A percentile compares a stretch with the other conserved stretches of the same genome.
phyloP scores from a whole-genome alignment of 75 land plant genomes.

The Selaginella moellendorffii region DNA sequence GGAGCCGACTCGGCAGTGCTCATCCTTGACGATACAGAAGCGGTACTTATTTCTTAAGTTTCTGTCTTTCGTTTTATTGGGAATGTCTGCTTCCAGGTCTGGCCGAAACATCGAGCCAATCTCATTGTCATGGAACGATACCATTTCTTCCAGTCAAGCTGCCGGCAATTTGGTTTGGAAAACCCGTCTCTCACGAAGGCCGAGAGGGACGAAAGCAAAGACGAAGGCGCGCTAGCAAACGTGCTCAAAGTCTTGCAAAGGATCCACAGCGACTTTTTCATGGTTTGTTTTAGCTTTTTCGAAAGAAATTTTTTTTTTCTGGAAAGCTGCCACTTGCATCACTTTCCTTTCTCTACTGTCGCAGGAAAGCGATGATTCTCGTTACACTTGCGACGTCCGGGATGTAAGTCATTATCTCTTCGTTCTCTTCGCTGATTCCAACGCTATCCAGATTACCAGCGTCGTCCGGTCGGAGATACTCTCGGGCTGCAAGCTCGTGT shows the following conservation, averaged over 20 bases:
- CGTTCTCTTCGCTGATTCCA: too few species aligned
- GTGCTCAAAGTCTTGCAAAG: not conserved
- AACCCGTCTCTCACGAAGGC: not conserved
- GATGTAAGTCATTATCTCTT: not conserved
- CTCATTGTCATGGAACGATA: conserved; percentile 6
- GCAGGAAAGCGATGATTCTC: not conserved
- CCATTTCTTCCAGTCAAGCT: conserved; percentile 4
- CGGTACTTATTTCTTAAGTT: not conserved
- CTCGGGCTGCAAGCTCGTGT: not conserved
- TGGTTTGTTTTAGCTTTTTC: not conserved
- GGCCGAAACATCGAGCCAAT: not conserved
- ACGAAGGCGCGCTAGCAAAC: not conserved
- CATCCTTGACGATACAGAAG: conserved; percentile 3
- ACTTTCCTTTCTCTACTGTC: not conserved
- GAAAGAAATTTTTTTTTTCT: too few species aligned
- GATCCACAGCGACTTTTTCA: conserved; percentile 54
- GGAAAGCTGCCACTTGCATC: too few species aligned
- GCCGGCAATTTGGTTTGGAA: not conserved
- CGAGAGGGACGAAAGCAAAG: not conserved
- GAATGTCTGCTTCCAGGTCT: conserved; percentile 3
- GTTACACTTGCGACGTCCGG: not conserved
- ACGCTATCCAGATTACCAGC: not conserved
- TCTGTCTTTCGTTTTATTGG: not conserved
- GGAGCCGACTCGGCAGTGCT: not conserved
- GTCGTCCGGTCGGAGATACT: not conserved